Evolutionary conservation across 1,284 basidiomycete genomes (phyloP).

Genomic region (Dichomitus squalens): DNA sequence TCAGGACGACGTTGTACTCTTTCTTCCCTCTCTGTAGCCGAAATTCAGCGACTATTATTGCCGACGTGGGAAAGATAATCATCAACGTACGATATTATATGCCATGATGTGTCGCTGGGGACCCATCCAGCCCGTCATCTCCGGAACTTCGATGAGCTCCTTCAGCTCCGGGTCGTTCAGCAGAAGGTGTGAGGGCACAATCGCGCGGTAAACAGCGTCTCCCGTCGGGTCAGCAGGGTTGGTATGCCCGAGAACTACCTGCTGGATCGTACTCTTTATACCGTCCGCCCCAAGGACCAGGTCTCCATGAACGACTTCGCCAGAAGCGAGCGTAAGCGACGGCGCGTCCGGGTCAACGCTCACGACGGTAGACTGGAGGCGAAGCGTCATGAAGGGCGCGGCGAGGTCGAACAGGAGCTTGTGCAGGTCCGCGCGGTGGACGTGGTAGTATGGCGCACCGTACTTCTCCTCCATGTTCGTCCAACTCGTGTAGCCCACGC

Average conservation of each 20-base stretch:
- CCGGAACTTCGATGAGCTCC: slow-evolving; percentile 40
- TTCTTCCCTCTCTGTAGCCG: slow-evolving; percentile 38
- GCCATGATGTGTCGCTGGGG: slow-evolving; percentile 44
- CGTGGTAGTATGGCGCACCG: slow-evolving; percentile 50
- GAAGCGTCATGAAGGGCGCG: slow-evolving; percentile 45
- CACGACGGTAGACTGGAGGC: slow-evolving; percentile 45
- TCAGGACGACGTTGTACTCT: slow-evolving; percentile 45
- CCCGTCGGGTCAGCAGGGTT: slow-evolving; percentile 47
- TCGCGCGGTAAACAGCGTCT: slow-evolving; percentile 52
- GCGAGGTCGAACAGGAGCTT: slow-evolving; percentile 52
- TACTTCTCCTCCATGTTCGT: slow-evolving; percentile 40
- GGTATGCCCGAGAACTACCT: slow-evolving; percentile 40
- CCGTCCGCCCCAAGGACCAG: slow-evolving; percentile 49
- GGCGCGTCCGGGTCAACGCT: slow-evolving; percentile 41
- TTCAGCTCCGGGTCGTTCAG: slow-evolving; percentile 51
- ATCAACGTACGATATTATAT: slow-evolving; percentile 41
- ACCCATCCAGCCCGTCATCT: slow-evolving; percentile 48
- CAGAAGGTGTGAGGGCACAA: slow-evolving; percentile 49
- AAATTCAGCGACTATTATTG: neutral
- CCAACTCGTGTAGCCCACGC: slow-evolving; percentile 46
- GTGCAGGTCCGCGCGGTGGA: slow-evolving; percentile 62
- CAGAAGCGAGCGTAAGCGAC: slow-evolving; percentile 39
- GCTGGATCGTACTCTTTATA: slow-evolving; percentile 53
- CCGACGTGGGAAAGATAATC: neutral
- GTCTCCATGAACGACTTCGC: slow-evolving; percentile 42